These are phyloP conservation scores for Acaromyces ingoldii DNA, from an alignment of 1,284 basidiomycete species.

Conservation along the genomic window DNA sequence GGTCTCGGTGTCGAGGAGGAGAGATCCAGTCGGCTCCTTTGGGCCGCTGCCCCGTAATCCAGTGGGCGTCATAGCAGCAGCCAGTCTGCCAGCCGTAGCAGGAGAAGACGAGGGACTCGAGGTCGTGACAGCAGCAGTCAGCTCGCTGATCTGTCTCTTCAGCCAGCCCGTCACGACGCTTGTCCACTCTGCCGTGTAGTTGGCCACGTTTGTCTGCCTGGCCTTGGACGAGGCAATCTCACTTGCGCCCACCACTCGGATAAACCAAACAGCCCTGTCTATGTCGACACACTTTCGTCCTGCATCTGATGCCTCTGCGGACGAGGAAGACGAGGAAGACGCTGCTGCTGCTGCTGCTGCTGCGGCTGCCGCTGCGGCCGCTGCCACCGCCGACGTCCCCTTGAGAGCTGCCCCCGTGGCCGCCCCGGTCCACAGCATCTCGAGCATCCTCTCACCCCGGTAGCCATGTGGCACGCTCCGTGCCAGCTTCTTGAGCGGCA, in stretches of 20 bases:
- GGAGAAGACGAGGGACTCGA: neutral
- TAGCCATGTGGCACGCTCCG: constrained; percentile 89
- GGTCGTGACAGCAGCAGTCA: constrained; percentile 61
- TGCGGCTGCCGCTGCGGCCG: constrained; percentile 10
- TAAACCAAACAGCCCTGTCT: constrained; percentile 86
- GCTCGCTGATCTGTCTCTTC: constrained; percentile 79
- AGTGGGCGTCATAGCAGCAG: neutral
- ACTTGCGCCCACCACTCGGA: constrained; percentile 87
- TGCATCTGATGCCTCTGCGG: neutral
- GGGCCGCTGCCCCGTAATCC: too few species aligned
- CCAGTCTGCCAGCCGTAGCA: neutral
- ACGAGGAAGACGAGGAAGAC: neutral
- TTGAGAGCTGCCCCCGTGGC: too few species aligned
- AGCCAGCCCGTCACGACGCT: constrained; percentile 78
- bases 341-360: neutral
- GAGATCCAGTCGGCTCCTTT: constrained; percentile 1
- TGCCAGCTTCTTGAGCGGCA: constrained; percentile 79
- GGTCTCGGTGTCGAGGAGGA: constrained; percentile 3
- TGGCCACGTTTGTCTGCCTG: constrained; percentile 38
- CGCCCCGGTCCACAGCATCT: constrained; percentile 66
- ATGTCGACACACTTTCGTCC: constrained; percentile 61
- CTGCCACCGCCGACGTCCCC: too few species aligned
- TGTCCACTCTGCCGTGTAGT: constrained; percentile 86
- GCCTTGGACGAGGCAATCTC: constrained; percentile 61
- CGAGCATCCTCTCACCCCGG: constrained; percentile 83